Base-by-base conservation (phyloP, 2,329 filamentous ascomycete species). In the Claviceps purpurea region DNA sequence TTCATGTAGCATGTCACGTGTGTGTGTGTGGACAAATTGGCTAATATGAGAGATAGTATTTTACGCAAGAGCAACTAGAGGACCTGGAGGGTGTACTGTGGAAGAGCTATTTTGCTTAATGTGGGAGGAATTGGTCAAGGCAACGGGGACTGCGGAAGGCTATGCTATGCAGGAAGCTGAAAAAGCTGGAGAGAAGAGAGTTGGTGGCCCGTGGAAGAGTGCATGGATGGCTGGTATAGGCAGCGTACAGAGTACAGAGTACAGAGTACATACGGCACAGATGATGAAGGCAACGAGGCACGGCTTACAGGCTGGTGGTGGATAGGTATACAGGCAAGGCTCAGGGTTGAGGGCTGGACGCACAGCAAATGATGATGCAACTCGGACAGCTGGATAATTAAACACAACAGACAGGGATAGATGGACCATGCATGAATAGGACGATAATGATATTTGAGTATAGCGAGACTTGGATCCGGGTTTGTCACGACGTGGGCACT, bases 81-180 rank as follows among this genome's bases (percentile, higher is more conserved):
- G 91, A 97, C 64, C 69, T 98, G 54, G 90, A 96, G 62, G 93
- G 93, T 50, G 94, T 98, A 47, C 73, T 98, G 50, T 98, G 93
- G 93, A 98, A 98, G 83, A 97, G 91, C 68, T 98, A 98, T 66
- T 98, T 98, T 73, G 94, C 90, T 42, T 95, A 73, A 47, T 24
- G 10, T 34, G 30, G 30, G 10, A 34, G 30, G 3, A 2, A 14
- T 22, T 44, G 16, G 42, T 44, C 14, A 44, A 24, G 20, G 16
- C 11, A 5, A 44, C 42, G 42, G 10, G 16, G 39, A 16, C 39
- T 3, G 16, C 39, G 16, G 3, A 40, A 40, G 7, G 39, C 39
- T 16, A n/a, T 40, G 39, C 39, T 16, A n/a, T 40, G 6, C 6
- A 40, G 39, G 6, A 16, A n/a, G 6, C 3, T 10, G n/a, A 2